Evolutionary conservation across 179 eudicot genomes (phyloP).

Genomic region (Nepenthes alata): DNA sequence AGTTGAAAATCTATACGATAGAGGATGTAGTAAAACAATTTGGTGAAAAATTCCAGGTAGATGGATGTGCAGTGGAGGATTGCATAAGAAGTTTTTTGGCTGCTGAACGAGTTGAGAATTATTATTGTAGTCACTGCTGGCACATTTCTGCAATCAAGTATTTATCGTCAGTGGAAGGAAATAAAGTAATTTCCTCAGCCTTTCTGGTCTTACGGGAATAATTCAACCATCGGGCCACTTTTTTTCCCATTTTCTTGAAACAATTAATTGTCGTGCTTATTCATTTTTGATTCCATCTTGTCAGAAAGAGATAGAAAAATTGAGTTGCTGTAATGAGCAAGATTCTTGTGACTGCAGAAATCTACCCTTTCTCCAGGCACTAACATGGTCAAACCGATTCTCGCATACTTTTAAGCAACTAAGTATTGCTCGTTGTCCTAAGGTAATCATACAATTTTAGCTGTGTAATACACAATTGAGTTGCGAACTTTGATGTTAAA

Average conservation of each 20-base stretch:
- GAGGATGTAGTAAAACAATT: conserved; percentile 1
- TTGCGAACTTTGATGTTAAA: too few species aligned
- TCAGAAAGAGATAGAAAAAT: conserved; percentile 48
- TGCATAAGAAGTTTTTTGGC: conserved; percentile 61
- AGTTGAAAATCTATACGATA: conserved; percentile 4
- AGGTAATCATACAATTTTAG: conserved; percentile 28
- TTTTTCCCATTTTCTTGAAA: neutral
- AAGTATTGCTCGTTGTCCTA: conserved; percentile 51
- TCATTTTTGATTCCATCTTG: conserved; percentile 6
- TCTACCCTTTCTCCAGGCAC: conserved; percentile 33
- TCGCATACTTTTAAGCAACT: conserved; percentile 65
- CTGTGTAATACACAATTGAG: too few species aligned
- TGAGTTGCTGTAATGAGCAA: conserved; percentile 42
- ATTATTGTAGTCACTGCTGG: conserved; percentile 74
- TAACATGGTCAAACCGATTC: conserved; percentile 72
- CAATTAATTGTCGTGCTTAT: conserved; percentile 2
- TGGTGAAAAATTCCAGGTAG: conserved; percentile 29
- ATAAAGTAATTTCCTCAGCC: conserved; percentile 30
- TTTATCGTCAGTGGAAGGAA: conserved; percentile 28
- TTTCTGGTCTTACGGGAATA: neutral
- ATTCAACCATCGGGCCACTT: neutral
- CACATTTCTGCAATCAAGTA: conserved; percentile 66
- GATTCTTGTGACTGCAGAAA: conserved; percentile 72
- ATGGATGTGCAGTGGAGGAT: conserved; percentile 51
- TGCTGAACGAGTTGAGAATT: conserved; percentile 59